Percentiles rank a stretch among this genome's conserved stretches.
phyloP scores from a whole-genome alignment of 1,139 yeast genomes.

The Eremothecium sinecaudum region DNA sequence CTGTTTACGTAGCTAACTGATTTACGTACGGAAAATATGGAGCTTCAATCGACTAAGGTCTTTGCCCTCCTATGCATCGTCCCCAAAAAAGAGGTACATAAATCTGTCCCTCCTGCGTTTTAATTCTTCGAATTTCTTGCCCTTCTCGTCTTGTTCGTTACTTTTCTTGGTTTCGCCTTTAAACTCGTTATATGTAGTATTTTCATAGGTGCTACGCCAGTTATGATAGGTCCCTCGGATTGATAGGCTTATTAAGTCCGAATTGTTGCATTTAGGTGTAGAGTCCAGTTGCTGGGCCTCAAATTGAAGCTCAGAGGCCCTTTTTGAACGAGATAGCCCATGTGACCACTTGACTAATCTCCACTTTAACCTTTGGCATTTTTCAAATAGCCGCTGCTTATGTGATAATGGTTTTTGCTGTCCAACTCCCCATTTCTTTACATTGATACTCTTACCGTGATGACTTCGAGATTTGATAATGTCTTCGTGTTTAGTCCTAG shows the following conservation, averaged over 20 bases:
- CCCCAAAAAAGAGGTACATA: slow-evolving; percentile 13
- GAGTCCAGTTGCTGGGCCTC: too few relatives aligned
- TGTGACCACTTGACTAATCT: slow-evolving; percentile 6
- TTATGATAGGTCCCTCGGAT: background rate
- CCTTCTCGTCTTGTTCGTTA: background rate
- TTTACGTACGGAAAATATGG: too few relatives aligned
- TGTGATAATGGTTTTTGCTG: slow-evolving; percentile 3
- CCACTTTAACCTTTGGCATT: slow-evolving; percentile 8
- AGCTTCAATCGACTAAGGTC: too few relatives aligned
- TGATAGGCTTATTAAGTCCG: slow-evolving; percentile 3
- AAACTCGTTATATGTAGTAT: background rate
- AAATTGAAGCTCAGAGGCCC: background rate
- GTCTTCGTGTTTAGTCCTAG: background rate
- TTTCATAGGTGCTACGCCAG: slow-evolving; percentile 1
- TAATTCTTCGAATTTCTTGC: slow-evolving; percentile 6
- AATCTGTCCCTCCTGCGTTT: slow-evolving; percentile 9
- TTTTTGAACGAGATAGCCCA: slow-evolving; percentile 2
- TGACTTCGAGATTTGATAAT: background rate
- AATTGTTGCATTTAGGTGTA: background rate
- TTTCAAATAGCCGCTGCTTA: slow-evolving; percentile 7
- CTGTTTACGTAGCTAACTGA: too few relatives aligned
- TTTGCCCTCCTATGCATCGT: slow-evolving; percentile 9
- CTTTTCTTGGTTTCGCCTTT: background rate
- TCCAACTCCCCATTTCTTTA: slow-evolving; percentile 3
- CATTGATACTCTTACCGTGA: slow-evolving; percentile 1